Base-by-base conservation (phyloP, 2,329 filamentous ascomycete genomes). In the Penicillium sp. region DNA sequence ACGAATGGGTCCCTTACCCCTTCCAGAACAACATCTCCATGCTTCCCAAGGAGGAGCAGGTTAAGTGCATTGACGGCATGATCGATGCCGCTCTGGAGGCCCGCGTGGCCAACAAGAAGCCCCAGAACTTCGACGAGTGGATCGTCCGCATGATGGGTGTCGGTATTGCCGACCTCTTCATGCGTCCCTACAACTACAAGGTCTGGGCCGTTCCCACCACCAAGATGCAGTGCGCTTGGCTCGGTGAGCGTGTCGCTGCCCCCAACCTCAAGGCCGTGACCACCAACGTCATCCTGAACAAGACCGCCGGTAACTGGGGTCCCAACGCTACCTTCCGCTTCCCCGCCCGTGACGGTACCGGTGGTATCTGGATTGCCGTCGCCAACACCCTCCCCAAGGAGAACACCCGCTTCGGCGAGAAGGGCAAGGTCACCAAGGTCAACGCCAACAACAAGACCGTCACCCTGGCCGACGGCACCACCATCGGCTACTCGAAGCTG, bases 11-110 rank as follows among this genome's bases (percentile, higher is more conserved):
- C 48, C 91, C 93, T 44, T 98, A 98, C 76, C 93, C 93, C 56
- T 96, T 98, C 85, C 93, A 98, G 78, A 98, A 97, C 83, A 98
- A 98, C 79, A 91, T 98, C 69, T 95, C 93, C 64, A 91, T 96
- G 84, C 76, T 98, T 66, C 87, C 89, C 70, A 95, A 96, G 79
- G 89, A 96, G 59, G 93, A 98, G 65, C 90, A 98, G 76, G 89
- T 96, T 58, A 85, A 81, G 67, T 94, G 88, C 71, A 85, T 98
- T 64, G 89, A 97, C 59, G 91, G 91, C 56, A 83, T 98, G 77
- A 96, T 98, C 60, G 91, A 98, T 70, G 87, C 93, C 53, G 87
- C 93, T 49, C 72, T 97, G 57, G 89, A 91, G 74, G 81, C 82
- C 65, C 87, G 90, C 63, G 87, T 94, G 38, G 77, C 88, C 65